Evolutionary conservation across 2,329 filamentous ascomycete genomes (phyloP).

Genomic region (Cryphonectria radicalis): DNA sequence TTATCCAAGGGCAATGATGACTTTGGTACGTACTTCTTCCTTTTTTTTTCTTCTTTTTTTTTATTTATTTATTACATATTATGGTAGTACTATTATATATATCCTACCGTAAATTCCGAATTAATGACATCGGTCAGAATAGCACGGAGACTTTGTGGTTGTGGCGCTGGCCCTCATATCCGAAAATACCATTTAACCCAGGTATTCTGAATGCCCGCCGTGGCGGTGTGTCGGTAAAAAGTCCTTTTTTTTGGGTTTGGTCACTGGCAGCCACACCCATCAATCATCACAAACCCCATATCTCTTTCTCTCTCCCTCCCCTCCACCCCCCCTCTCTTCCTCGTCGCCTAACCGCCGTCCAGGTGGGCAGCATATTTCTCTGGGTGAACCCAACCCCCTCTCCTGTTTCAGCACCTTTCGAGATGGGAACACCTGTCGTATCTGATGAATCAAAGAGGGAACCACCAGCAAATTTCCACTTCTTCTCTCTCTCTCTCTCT

Average conservation of each 20-base stretch:
- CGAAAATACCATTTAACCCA: constrained; percentile 3
- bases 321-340: background rate
- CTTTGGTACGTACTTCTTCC: too few relatives aligned
- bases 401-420: constrained; percentile 26
- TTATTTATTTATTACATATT: too few relatives aligned
- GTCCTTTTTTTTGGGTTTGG: background rate
- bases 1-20: background rate
- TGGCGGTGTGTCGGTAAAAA: constrained; percentile 25
- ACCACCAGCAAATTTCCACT: background rate
- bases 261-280: constrained; percentile 18
- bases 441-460: constrained; percentile 16
- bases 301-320: background rate
- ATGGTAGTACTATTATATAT: too few relatives aligned
- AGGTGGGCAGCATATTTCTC: background rate
- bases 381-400: background rate
- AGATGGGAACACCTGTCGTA: constrained; percentile 6
- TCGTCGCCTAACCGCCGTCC: constrained; percentile 12
- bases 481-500: too few relatives aligned
- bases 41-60: too few relatives aligned
- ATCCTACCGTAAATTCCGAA: background rate
- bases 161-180: constrained; percentile 26
- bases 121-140: background rate
- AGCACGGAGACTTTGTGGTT: constrained; percentile 16
- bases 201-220: constrained; percentile 9
- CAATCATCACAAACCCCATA: background rate